phyloP scores from a whole-genome alignment of 768 basidiomycete genomes.

The Lactifluus pinguis region DNA sequence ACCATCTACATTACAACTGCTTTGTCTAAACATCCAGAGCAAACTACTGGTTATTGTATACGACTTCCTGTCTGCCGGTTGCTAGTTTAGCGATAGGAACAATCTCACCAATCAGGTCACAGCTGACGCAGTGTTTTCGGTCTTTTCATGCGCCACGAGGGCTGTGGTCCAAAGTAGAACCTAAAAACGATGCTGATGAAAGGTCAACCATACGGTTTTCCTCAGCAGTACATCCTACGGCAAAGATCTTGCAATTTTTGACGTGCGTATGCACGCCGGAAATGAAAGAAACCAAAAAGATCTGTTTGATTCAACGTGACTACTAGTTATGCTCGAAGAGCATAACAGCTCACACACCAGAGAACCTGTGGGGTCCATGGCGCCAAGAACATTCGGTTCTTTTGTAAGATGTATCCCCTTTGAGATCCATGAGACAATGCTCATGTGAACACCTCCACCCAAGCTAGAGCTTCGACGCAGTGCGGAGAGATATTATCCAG shows the following conservation, averaged over 20 bases:
- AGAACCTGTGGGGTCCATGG: neutral
- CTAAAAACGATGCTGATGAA: no score
- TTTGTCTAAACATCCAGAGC: neutral
- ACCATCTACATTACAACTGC: neutral
- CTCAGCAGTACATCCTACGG: no score
- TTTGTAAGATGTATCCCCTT: conserved; percentile 5
- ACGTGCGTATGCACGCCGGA: no score
- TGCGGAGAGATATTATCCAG: neutral
- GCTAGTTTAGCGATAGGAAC: neutral
- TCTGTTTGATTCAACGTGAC: no score
- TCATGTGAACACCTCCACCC: neutral
- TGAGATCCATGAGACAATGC: neutral
- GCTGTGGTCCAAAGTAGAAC: no score
- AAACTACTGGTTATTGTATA: neutral
- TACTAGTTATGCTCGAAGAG: no score
- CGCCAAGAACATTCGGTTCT: neutral
- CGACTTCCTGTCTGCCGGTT: neutral
- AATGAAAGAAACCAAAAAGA: no score
- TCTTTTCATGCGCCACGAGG: neutral
- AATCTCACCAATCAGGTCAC: neutral
- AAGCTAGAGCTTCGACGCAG: neutral
- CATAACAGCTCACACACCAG: no score
- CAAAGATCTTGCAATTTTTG: no score
- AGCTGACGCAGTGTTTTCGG: neutral
- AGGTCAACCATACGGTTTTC: no score